Evolutionary conservation across 371 early-diverging fungal genomes (phyloP), one percentile per base, ranked within the genome.

Genomic region (Mortierella sp.): DNA sequence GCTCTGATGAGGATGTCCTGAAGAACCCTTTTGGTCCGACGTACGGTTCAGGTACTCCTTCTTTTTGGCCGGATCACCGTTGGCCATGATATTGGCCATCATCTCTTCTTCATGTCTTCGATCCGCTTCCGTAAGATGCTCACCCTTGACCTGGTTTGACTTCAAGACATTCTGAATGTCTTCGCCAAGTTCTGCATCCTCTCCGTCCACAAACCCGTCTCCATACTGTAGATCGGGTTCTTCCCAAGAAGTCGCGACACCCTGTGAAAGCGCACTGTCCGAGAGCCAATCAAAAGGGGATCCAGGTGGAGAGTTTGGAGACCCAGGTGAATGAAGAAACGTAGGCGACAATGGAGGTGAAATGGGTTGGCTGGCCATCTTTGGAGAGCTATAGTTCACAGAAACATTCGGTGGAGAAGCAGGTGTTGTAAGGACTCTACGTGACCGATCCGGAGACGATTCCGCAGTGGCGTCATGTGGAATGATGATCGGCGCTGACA

Each of bases 71-170:
- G 65, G 65, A 29, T 69, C 58, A 4, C 80, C 80, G 15, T 69
- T 72, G 11, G 73, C 73, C 70, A 70, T 73, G 37, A 79, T 79
- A 1, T 50, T 16, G 1, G 80, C 80, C 80, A 79, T 79, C 66
- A 79, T 43, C 15, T 79, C 73, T 15, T 79, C 80, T 48, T 79
- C 80, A 0, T 45, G 69, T 12, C 63, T 67, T 19, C 73, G 67
- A 51, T 79, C 80, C 4, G 62, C 64, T 12, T 79, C 63, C 2
- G 73, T 51, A 30, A 67, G 45, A 60, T 79, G 26, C 44, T 79
- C 80, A 28, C 80, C 80, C 26, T 79, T 79, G 58, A 69, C 26
- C 2, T 28, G 30, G 15, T 56, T 46, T 15, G 2, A 23, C 46
- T n/a, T 37, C 53, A 19, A 53, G 18, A 37, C n/a, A 25, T 16